Evolutionary conservation across 371 early-diverging fungal genomes (phyloP), one percentile per base, ranked within the genome.

Genomic region (Mucor circinelloides): DNA sequence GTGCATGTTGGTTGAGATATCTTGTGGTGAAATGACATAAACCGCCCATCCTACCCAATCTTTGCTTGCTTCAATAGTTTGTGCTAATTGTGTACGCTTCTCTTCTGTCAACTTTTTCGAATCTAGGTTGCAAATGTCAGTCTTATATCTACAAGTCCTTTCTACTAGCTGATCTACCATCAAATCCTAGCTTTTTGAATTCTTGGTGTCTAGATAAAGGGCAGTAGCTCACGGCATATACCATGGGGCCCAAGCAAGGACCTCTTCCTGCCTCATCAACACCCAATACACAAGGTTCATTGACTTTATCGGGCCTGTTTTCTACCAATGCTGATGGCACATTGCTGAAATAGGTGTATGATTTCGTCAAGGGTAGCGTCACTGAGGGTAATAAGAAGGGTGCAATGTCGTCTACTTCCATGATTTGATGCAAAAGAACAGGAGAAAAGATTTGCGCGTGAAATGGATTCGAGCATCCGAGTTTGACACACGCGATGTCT

Each of bases 261-360:
- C 99, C 99, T 46, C 99, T 81, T 15, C 99, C 99, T 13, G 99
- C 99, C 72, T 99, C 99, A 77, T 99, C 99, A 2, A 99, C 95
- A 15, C 99, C 99, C 42, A 99, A 77, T 0, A 92, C 84, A 69
- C 89, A 93, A 12, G 90, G 89, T 57, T 87, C 86, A 28, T 76
- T 64, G 17, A 58, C 40, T 25, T 69, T 44, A 38, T 63, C 42
- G 3, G 64, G 50, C 23, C 34, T 23, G 12, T 60, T 60, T 17
- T 73, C 72, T 13, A 69, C 40, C 25, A 75, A 38, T 17, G 62
- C 7, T 21, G 62, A 27, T 17, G 84, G 82, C 5, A 80, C 60
- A 9, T 74, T 73, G 28, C 75, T 75, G 6, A 64, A 58, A 55
- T 82, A 81, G 3, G 70, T 68, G 59, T 81, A 79, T 0, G 82